Conservation (phyloP, 2,329 filamentous ascomycete species). For the Gaeumannomyces sp. region DNA sequence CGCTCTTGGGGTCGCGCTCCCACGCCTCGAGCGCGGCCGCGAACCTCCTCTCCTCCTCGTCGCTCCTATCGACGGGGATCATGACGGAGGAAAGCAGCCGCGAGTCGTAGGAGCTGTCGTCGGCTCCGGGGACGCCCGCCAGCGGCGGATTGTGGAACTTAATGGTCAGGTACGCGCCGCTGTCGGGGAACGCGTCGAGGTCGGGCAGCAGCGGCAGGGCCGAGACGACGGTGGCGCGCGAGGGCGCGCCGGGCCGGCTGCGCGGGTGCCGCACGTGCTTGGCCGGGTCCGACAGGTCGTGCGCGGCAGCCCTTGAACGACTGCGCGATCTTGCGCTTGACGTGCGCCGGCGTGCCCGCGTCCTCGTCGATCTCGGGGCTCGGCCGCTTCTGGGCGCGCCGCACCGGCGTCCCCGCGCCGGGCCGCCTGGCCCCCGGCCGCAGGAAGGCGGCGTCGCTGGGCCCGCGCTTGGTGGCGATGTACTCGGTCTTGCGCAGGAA, state of each 20-base stretch:
- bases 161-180: constrained; percentile 62
- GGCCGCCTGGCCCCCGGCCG: constrained; percentile 20
- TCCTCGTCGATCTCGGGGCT: constrained; percentile 37
- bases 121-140: constrained; percentile 10
- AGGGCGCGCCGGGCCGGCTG: constrained; percentile 48
- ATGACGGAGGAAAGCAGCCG: constrained; percentile 57
- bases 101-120: constrained; percentile 47
- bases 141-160: constrained; percentile 64
- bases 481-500: constrained; percentile 97
- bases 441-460: constrained; percentile 32
- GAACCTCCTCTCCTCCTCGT: constrained; percentile 47
- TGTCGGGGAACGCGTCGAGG: constrained; percentile 62
- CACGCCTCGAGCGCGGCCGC: constrained; percentile 45
- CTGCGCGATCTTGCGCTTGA: constrained; percentile 61
- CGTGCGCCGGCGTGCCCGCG: constrained; percentile 57
- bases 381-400: constrained; percentile 36
- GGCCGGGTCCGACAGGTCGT: constrained; percentile 48
- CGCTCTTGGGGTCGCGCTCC: constrained; percentile 49
- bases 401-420: constrained; percentile 18
- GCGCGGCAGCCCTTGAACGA: constrained; percentile 50
- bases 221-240: constrained; percentile 50
- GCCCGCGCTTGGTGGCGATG: constrained; percentile 56
- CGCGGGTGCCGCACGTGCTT: constrained; percentile 50
- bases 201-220: constrained; percentile 59
- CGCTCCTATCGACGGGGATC: constrained; percentile 50